Conservation (phyloP, 345 rosid genomes). For the Bruguiera sexangula region DNA sequence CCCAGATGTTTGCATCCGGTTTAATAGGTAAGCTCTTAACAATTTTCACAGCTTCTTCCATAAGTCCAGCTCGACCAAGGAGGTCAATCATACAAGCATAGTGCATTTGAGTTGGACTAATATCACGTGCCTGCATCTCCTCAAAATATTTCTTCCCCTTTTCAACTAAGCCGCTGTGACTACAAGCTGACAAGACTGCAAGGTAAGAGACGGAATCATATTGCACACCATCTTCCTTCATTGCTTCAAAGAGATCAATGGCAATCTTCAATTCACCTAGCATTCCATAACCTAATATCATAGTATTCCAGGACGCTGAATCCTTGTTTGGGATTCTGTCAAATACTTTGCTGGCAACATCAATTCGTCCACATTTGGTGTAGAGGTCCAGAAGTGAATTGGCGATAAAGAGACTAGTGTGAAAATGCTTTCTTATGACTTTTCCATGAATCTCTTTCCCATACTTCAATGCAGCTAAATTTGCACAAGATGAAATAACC, state of each 20-base stretch:
- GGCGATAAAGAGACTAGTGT: not conserved
- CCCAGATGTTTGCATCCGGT: not conserved
- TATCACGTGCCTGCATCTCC: not conserved
- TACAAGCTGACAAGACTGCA: not conserved
- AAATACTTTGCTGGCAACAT: not conserved
- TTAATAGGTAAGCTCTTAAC: not conserved
- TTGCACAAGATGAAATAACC: conserved; percentile 1
- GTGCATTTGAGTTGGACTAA: not conserved
- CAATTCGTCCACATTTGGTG: not conserved
- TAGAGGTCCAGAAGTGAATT: conserved; percentile 2
- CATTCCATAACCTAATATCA: conserved; percentile 7
- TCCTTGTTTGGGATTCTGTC: not conserved
- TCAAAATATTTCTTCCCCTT: conserved; percentile 2
- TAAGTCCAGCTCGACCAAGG: conserved; percentile 3
- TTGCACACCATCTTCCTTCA: not conserved
- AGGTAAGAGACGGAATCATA: not conserved
- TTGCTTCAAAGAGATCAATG: not conserved
- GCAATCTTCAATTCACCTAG: conserved; percentile 1
- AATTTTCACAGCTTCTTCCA: not conserved
- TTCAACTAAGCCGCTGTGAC: not conserved
- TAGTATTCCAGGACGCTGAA: not conserved
- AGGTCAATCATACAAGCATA: conserved; percentile 4
- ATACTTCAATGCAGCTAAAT: not conserved
- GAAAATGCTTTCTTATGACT: not conserved
- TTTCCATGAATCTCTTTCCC: not conserved